Percentiles rank a stretch among this genome's conserved stretches.
Conservation (phyloP, 2,329 filamentous ascomycete genomes). For the Remersonia thermophila region DNA sequence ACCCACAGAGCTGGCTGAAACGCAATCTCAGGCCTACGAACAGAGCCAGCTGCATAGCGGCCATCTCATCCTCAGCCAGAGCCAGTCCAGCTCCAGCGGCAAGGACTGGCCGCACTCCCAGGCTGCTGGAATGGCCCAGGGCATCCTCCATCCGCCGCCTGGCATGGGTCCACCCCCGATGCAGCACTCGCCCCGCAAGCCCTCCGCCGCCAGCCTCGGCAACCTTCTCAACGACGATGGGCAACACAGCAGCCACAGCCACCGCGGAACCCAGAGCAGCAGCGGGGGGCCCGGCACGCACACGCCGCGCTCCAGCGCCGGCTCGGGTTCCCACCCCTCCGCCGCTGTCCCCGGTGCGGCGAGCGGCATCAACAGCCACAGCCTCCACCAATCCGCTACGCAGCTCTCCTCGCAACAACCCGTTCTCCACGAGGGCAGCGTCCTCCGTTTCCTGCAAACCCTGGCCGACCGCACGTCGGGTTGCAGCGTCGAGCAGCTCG, state of each 20-base stretch:
- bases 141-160: constrained; percentile 15
- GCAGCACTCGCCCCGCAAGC: constrained; percentile 23
- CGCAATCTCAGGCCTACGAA: constrained; percentile 39
- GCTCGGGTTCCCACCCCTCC: constrained; percentile 15
- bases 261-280: constrained; percentile 7
- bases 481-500: constrained; percentile 82
- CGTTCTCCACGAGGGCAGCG: constrained; percentile 34
- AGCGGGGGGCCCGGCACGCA: background rate
- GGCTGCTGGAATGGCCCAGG: constrained; percentile 35
- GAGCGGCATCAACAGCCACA: background rate
- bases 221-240: constrained; percentile 32
- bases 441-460: constrained; percentile 47
- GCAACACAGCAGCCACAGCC: constrained; percentile 11
- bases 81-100: constrained; percentile 38
- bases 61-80: constrained; percentile 19
- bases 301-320: constrained; percentile 12
- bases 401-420: constrained; percentile 33
- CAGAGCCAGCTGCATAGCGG: constrained; percentile 16
- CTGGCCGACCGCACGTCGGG: constrained; percentile 59
- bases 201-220: constrained; percentile 24
- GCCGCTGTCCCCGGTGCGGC: background rate
- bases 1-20: constrained; percentile 37
- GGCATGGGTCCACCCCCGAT: constrained; percentile 21
- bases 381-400: constrained; percentile 8
- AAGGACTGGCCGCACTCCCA: constrained; percentile 48